A percentile compares a stretch with the other conserved stretches of the same genome.
Conservation (phyloP, 2,329 filamentous ascomycete species). For the Celoporthe dispersa region DNA sequence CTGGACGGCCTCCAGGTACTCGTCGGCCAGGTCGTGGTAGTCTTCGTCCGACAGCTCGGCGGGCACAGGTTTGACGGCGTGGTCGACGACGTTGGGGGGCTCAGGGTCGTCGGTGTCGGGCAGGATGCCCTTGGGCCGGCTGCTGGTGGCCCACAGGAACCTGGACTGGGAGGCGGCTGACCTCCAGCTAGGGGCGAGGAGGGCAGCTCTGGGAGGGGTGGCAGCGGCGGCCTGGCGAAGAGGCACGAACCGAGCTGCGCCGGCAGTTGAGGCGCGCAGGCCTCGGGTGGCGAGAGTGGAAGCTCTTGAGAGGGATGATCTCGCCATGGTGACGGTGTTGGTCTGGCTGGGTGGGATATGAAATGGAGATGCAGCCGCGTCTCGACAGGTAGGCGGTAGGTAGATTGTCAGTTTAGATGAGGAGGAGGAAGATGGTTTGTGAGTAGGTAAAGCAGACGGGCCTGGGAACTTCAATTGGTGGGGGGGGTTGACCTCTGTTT, state of each 20-base stretch:
- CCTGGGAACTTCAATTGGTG: neutral
- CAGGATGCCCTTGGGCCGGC: conserved; percentile 55
- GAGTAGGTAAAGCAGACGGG: neutral
- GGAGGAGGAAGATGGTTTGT: neutral
- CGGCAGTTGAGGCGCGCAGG: conserved; percentile 21
- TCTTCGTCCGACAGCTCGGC: conserved; percentile 69
- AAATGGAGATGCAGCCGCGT: neutral
- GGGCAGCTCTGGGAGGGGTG: neutral
- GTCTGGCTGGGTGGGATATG: neutral
- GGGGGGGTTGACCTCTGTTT: neutral
- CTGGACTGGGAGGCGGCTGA: conserved; percentile 5
- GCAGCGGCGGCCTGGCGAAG: conserved; percentile 8
- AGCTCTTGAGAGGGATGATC: conserved; percentile 26
- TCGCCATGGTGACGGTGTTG: conserved; percentile 20
- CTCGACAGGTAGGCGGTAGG: neutral
- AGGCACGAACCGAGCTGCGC: conserved; percentile 17
- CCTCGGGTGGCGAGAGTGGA: conserved; percentile 20
- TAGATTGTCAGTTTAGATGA: neutral
- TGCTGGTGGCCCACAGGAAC: conserved; percentile 40
- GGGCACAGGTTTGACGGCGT: conserved; percentile 44
- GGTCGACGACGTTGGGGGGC: conserved; percentile 46
- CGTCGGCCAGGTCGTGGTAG: conserved; percentile 79
- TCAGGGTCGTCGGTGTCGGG: conserved; percentile 62
- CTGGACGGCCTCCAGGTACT: conserved; percentile 67
- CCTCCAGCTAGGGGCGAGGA: neutral